A percentile compares a stretch with the other conserved stretches of the same genome.
Conservation (phyloP, 2,329 filamentous ascomycete species). For the Pseudogymnoascus sp. region DNA sequence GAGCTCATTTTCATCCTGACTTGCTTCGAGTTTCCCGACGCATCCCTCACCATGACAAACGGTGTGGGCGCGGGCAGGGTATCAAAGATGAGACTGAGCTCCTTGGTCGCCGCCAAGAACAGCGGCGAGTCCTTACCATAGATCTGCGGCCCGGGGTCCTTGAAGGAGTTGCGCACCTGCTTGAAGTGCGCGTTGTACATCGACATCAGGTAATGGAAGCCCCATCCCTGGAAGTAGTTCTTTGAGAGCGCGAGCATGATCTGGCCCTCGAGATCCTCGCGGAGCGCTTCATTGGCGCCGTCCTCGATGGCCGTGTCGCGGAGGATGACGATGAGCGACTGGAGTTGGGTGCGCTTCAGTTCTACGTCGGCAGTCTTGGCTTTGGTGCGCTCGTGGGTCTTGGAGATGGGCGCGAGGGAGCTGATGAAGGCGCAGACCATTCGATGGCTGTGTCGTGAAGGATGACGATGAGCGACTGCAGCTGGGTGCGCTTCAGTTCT, state of each 20-base stretch:
- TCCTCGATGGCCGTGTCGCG: conserved; percentile 32
- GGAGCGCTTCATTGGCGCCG: conserved; percentile 36
- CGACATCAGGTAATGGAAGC: conserved; percentile 48
- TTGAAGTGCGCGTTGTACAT: conserved; percentile 47
- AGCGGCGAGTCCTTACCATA: conserved; percentile 44
- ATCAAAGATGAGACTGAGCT: conserved; percentile 38
- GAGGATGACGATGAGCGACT: conserved; percentile 27
- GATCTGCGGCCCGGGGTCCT: conserved; percentile 48
- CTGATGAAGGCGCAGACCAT: conserved; percentile 42
- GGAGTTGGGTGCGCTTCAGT: conserved; percentile 21
- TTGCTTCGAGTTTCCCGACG: background rate
- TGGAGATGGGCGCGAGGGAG: conserved; percentile 31
- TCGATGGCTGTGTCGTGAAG: too few species aligned
- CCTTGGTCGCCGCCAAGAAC: conserved; percentile 42
- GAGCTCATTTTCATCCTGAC: conserved; percentile 33
- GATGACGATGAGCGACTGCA: conserved; percentile 31
- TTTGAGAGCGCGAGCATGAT: conserved; percentile 39
- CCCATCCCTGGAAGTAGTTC: conserved; percentile 43
- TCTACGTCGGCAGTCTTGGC: background rate
- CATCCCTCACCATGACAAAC: conserved; percentile 2
- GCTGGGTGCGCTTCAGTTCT: conserved; percentile 14
- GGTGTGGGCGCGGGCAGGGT: conserved; percentile 24
- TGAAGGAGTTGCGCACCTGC: conserved; percentile 54
- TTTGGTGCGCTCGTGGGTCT: background rate
- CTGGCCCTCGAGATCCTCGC: conserved; percentile 46